phyloP scores from a whole-genome alignment of 31 red algal genomes.

The Asparagopsis taxiformis region DNA sequence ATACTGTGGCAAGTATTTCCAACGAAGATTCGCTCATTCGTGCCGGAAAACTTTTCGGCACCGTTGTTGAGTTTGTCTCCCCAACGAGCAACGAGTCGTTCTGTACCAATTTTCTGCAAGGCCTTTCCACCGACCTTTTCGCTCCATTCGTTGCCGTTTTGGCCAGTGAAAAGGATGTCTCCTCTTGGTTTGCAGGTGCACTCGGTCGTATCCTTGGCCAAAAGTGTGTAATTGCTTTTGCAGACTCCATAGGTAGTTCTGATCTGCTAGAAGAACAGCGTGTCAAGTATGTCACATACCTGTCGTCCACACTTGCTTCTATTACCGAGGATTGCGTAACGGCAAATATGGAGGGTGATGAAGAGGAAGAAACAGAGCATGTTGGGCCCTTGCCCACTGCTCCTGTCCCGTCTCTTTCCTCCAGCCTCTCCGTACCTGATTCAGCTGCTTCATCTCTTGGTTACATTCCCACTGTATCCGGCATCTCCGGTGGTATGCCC shows the following conservation, averaged over 20 bases:
- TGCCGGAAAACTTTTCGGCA: constrained; percentile 46
- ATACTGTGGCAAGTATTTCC: constrained; percentile 12
- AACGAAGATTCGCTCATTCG: constrained; percentile 29
- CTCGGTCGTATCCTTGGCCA: constrained; percentile 33
- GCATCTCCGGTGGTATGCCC: constrained; percentile 20
- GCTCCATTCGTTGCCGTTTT: constrained; percentile 28
- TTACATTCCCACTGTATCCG: constrained; percentile 63
- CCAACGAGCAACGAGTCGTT: constrained; percentile 4
- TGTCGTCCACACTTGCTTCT: constrained; percentile 31
- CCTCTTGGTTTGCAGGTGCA: constrained; percentile 40
- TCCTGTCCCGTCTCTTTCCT: constrained; percentile 4
- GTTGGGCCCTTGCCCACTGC: constrained; percentile 5
- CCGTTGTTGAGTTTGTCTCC: constrained; percentile 33
- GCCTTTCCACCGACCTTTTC: constrained; percentile 23
- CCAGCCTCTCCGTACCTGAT: neutral
- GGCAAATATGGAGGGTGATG: constrained; percentile 6
- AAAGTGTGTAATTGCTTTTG: constrained; percentile 3
- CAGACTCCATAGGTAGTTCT: neutral
- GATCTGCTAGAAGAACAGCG: constrained; percentile 40
- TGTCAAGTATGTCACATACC: constrained; percentile 7
- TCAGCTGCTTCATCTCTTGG: constrained; percentile 15
- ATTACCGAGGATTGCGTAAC: constrained; percentile 34
- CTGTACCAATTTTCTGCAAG: constrained; percentile 18
- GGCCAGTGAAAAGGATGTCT: constrained; percentile 43
- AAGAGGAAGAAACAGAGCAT: constrained; percentile 7